Percentiles rank a stretch among this genome's conserved stretches.
Conservation (phyloP, 1,139 yeast species). For the Magnusiomyces suaveolens region DNA sequence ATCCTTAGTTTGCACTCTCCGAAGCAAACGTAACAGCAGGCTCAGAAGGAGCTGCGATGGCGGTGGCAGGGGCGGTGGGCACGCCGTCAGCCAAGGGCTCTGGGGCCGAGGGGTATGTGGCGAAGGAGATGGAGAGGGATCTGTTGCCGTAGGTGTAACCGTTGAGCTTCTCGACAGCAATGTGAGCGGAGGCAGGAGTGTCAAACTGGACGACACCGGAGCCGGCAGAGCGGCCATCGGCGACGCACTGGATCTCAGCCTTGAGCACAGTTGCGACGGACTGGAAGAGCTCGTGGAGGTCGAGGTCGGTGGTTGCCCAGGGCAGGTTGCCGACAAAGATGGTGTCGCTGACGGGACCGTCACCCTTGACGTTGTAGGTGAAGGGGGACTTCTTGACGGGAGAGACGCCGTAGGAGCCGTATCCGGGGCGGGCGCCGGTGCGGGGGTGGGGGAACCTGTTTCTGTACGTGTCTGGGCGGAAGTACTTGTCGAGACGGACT, state of each 20-base stretch:
- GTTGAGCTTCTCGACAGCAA: constrained; percentile 64
- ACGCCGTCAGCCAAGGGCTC: constrained; percentile 1
- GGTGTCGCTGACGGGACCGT: constrained; percentile 55
- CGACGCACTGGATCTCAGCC: constrained; percentile 68
- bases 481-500: constrained; percentile 41
- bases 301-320: constrained; percentile 77
- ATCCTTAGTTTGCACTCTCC: not conserved
- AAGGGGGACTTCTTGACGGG: constrained; percentile 35
- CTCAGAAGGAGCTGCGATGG: constrained; percentile 9
- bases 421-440: constrained; percentile 18
- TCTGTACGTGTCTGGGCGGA: constrained; percentile 35
- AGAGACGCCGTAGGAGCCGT: constrained; percentile 11
- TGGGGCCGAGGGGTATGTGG: constrained; percentile 18
- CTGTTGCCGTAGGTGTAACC: constrained; percentile 82
- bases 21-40: constrained; percentile 6
- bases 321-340: constrained; percentile 76
- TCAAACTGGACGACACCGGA: constrained; percentile 76
- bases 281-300: constrained; percentile 76
- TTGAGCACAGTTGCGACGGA: constrained; percentile 67
- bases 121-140: constrained; percentile 56
- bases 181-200: constrained; percentile 56
- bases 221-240: constrained; percentile 67
- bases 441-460: constrained; percentile 14
- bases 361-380: constrained; percentile 53
- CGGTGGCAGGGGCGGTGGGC: constrained; percentile 5